phyloP scores from a whole-genome alignment of 148 eudicot genomes.

The Gaultheria prostrata region DNA sequence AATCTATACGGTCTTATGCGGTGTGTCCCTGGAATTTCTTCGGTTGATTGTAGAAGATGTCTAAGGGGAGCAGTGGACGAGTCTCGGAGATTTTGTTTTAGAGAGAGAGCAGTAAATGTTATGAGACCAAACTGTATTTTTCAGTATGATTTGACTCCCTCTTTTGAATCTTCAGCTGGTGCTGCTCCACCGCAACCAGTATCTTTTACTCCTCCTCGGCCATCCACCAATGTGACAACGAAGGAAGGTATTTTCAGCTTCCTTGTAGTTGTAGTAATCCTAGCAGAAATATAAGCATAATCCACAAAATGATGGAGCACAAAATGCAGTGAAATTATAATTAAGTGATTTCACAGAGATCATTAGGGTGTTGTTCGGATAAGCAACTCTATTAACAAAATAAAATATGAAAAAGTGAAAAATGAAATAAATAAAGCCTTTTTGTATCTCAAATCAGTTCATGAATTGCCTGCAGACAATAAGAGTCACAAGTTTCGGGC shows the following conservation, averaged over 20 bases:
- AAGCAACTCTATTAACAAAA: not conserved
- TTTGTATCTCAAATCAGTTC: not conserved
- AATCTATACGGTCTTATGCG: not conserved
- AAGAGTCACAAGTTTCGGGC: not conserved
- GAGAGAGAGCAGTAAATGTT: not conserved
- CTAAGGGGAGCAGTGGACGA: not conserved
- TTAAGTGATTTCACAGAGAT: no score
- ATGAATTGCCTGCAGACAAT: not conserved
- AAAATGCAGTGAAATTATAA: no score
- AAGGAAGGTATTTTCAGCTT: not conserved
- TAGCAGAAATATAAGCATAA: no score
- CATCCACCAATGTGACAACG: not conserved
- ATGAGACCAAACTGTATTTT: constrained; percentile 1
- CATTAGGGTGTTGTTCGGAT: not conserved
- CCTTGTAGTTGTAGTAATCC: not conserved
- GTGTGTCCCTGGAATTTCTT: not conserved
- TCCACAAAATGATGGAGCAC: no score
- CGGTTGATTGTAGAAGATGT: not conserved
- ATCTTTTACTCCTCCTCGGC: not conserved
- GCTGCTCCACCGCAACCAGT: not conserved
- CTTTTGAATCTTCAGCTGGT: not conserved
- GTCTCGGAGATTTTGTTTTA: not conserved
- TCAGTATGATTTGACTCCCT: not conserved
- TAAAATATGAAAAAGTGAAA: not conserved
- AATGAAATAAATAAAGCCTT: not conserved